These are phyloP conservation scores for Amylostereum chailletii DNA, from an alignment of 1,284 basidiomycete genomes.

Conservation along the genomic window DNA sequence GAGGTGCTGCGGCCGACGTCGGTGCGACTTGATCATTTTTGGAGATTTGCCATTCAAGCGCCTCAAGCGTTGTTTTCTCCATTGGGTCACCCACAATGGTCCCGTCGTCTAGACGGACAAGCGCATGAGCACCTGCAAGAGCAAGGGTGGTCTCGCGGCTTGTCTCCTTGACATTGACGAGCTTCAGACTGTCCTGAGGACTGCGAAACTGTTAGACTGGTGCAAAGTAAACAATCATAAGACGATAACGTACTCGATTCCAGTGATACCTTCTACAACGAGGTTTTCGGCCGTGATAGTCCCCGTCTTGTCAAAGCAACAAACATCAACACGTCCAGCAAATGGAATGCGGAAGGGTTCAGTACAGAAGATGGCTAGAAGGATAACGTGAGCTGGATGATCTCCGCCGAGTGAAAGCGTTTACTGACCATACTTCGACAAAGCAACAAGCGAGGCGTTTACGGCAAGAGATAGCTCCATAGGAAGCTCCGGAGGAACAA, in stretches of 20 bases:
- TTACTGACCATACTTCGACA: slow-evolving; percentile 77
- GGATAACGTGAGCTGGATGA: background rate
- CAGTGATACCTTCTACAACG: slow-evolving; percentile 88
- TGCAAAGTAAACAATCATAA: slow-evolving; percentile 3
- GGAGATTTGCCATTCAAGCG: slow-evolving; percentile 82
- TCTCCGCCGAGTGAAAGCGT: background rate
- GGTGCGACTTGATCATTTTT: slow-evolving; percentile 76
- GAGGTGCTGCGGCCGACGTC: slow-evolving; percentile 38
- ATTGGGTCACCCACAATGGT: slow-evolving; percentile 96
- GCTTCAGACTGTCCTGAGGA: slow-evolving; percentile 47
- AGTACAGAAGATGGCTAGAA: slow-evolving; percentile 88
- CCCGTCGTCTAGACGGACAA: slow-evolving; percentile 90
- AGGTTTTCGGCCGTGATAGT: slow-evolving; percentile 93
- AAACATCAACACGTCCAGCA: slow-evolving; percentile 90
- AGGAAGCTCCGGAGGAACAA: slow-evolving; percentile 91
- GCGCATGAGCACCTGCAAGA: slow-evolving; percentile 88
- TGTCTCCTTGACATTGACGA: slow-evolving; percentile 75
- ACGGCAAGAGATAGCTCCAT: slow-evolving; percentile 96
- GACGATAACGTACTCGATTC: slow-evolving; percentile 52
- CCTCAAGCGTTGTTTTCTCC: slow-evolving; percentile 95
- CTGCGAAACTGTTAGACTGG: slow-evolving; percentile 25
- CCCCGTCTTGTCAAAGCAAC: slow-evolving; percentile 97
- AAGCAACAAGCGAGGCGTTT: slow-evolving; percentile 86
- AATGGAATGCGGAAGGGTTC: slow-evolving; percentile 95
- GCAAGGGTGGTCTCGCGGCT: slow-evolving; percentile 77